phyloP scores from a whole-genome alignment of 73 alveolate genomes.

The Durusdinium trenchii region DNA sequence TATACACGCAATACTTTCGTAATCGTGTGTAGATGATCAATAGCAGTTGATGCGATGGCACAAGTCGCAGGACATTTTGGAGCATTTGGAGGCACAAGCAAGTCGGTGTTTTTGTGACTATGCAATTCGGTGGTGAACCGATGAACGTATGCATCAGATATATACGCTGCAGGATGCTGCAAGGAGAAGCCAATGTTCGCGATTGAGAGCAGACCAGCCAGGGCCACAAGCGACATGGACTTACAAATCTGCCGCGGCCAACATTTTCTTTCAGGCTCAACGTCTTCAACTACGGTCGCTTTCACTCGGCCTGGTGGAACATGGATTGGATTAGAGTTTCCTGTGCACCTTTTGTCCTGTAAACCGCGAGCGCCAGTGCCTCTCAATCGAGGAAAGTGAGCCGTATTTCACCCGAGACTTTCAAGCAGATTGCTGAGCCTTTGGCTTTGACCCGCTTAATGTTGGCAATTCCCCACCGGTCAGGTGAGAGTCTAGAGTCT shows the following conservation, averaged over 20 bases:
- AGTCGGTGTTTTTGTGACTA: background rate
- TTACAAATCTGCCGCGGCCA: too few species aligned
- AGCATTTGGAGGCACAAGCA: constrained; percentile 9
- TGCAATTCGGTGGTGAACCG: too few species aligned
- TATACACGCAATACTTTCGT: too few species aligned
- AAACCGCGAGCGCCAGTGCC: background rate
- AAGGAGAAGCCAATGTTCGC: background rate
- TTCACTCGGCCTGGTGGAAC: constrained; percentile 54
- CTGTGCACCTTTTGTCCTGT: background rate
- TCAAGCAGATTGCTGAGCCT: constrained; percentile 26
- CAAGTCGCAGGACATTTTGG: constrained; percentile 31
- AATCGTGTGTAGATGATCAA: too few species aligned
- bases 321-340: background rate
- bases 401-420: constrained; percentile 82
- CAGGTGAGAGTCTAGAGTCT: too few species aligned
- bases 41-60: too few species aligned
- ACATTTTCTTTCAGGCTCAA: constrained; percentile 36
- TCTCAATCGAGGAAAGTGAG: constrained; percentile 55
- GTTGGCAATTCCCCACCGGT: too few species aligned
- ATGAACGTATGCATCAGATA: too few species aligned
- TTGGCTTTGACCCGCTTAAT: background rate
- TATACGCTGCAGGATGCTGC: constrained; percentile 55
- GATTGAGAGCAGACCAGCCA: constrained; percentile 57
- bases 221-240: background rate
- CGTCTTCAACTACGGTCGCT: constrained; percentile 68